Evolutionary conservation across 1,139 yeast genomes (phyloP), one percentile per base, ranked within the genome.

Genomic region (Torulaspora pretoriensis): DNA sequence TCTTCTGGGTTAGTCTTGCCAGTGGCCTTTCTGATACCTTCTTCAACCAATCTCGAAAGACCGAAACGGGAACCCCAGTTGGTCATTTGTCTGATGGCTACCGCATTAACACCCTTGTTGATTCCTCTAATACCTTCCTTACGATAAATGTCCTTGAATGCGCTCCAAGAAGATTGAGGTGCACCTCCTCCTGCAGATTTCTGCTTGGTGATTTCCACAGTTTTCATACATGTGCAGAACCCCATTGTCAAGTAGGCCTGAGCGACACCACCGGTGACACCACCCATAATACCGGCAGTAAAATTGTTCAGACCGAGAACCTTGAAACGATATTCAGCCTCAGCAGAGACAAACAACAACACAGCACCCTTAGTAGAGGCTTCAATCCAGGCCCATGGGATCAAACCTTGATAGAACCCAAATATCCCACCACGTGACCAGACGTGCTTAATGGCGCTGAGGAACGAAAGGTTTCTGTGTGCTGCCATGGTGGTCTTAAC

Each of bases 341-440:
- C 98, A 28, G 95, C 81, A 41, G 95, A 83, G 22, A 90, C 97
- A 59, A 92, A 94, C 57, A 92, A 74, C 49, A 92, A 74, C n/a
- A 90, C 96, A 3, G 97, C 97, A 64, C 98, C 98, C 67, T 92
- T 92, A 37, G 98, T 92, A 17, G 96, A 85, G n/a, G 97, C 98
- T 69, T 92, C 98, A 57, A 92, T 85, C 97, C 97, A 90, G 2
- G 97, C 98, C 98, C 98, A 92, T 34, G 98, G 98, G 53, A 92
- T 90, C 65, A 92, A 75, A 22, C 98, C 98, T 67, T 92, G 98
- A 71, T 90, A 92, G 69, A 90, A 92, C 0, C 97, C 98, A 24
- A 78, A 66, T 19, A 83, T 59, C 43, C 97, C 98, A 51, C 98
- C 98, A 62, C 98, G 81, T 22, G 92, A 76, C 92, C 95, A 88